These are phyloP conservation scores for Trifolium fragiferum DNA, from an alignment of 306 rosid genomes.

Conservation along the genomic window DNA sequence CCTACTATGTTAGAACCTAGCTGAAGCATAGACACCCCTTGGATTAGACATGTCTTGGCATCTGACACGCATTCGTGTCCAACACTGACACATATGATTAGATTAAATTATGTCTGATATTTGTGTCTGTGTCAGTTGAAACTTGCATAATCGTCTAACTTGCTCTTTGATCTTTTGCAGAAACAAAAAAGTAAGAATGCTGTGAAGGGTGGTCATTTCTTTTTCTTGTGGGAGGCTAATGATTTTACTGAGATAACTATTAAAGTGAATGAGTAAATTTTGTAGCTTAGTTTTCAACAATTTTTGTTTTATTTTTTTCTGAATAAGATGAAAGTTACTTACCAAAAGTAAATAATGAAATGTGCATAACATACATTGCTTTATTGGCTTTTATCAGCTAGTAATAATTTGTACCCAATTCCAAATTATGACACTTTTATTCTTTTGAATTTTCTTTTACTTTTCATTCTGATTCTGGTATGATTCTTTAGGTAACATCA, in stretches of 20 bases:
- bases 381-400: conserved; percentile 50
- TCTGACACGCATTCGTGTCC: no score
- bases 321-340: conserved; percentile 45
- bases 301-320: not conserved
- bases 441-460: conserved; percentile 39
- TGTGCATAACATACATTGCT: conserved; percentile 44
- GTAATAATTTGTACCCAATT: conserved; percentile 50
- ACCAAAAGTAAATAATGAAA: conserved; percentile 42
- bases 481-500: conserved; percentile 46
- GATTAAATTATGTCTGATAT: no score
- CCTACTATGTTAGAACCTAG: no score
- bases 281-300: conserved; percentile 23
- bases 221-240: conserved; percentile 49
- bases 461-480: conserved; percentile 43
- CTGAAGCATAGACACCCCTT: no score
- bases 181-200: conserved; percentile 44
- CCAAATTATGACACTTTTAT: conserved; percentile 32
- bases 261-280: conserved; percentile 34
- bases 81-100: no score
- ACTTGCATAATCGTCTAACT: conserved; percentile 21
- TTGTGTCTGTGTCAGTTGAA: not conserved
- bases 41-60: no score
- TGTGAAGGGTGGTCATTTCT: conserved; percentile 58
- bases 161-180: conserved; percentile 39
- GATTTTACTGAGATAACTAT: conserved; percentile 50